Percentiles rank a stretch among this genome's conserved stretches.
Conservation (phyloP, 345 rosid genomes). For the Carallia brachiata region DNA sequence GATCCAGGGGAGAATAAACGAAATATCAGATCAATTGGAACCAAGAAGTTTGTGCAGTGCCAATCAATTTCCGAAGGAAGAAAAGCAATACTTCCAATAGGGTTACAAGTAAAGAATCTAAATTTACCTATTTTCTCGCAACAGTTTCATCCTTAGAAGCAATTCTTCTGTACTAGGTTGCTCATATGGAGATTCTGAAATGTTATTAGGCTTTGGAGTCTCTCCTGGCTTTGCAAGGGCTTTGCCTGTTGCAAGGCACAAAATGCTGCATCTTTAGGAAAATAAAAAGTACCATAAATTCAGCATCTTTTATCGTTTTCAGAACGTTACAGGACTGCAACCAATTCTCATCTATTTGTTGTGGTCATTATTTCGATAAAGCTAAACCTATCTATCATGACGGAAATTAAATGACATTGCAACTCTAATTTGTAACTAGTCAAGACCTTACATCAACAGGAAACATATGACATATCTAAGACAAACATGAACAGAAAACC, state of each 20-base stretch:
- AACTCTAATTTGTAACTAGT: neutral
- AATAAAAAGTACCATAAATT: neutral
- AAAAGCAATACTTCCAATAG: neutral
- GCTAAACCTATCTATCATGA: too few species aligned
- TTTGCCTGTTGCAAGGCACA: slow-evolving; percentile 48
- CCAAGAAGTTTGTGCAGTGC: neutral
- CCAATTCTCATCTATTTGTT: too few species aligned
- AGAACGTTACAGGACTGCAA: neutral
- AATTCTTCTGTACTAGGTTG: slow-evolving; percentile 70
- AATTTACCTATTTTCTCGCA: slow-evolving; percentile 62
- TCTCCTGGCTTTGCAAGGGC: slow-evolving; percentile 63
- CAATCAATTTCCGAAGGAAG: neutral
- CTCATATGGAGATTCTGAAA: slow-evolving; percentile 48
- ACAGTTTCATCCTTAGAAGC: slow-evolving; percentile 66
- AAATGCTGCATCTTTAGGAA: slow-evolving; percentile 11
- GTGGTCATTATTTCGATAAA: too few species aligned
- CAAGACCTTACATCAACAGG: neutral
- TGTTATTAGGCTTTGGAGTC: slow-evolving; percentile 32
- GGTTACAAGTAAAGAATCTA: slow-evolving; percentile 7
- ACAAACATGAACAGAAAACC: neutral
- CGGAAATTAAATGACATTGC: neutral
- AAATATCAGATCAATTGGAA: neutral
- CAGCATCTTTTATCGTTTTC: neutral
- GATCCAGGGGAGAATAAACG: neutral
- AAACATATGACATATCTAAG: neutral